phyloP scores from a whole-genome alignment of 2,329 filamentous ascomycete species.

The Xylogone sp. region DNA sequence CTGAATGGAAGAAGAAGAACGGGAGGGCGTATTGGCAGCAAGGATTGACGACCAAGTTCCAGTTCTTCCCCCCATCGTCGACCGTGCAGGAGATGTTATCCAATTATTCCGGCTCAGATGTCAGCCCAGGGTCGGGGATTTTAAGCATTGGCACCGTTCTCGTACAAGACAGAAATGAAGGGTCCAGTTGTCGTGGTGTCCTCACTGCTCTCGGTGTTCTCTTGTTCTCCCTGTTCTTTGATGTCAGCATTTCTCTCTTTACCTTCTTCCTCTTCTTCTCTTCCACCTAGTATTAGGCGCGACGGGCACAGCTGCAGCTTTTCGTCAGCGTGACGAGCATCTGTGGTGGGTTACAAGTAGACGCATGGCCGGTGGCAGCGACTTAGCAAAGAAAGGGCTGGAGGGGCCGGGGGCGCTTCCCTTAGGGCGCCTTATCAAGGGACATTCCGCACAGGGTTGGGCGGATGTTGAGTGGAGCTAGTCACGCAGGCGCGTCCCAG shows the following conservation, averaged over 20 bases:
- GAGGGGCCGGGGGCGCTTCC: neutral
- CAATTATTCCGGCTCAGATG: neutral
- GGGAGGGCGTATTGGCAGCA: neutral
- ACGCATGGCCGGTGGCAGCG: neutral
- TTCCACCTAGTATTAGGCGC: too few relatives aligned
- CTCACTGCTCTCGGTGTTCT: too few relatives aligned
- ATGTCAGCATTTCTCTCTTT: too few relatives aligned
- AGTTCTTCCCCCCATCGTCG: neutral
- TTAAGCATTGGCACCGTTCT: neutral
- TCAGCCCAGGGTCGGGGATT: neutral
- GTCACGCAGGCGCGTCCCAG: too few relatives aligned
- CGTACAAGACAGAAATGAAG: too few relatives aligned
- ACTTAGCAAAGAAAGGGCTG: neutral
- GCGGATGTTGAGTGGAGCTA: too few relatives aligned
- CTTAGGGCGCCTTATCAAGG: too few relatives aligned
- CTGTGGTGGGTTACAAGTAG: neutral
- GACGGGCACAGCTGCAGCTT: neutral
- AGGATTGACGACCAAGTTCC: neutral
- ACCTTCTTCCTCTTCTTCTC: too few relatives aligned
- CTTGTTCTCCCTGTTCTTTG: too few relatives aligned
- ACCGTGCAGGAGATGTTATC: neutral
- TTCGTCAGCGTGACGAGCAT: neutral
- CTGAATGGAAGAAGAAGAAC: neutral
- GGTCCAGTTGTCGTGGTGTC: too few relatives aligned
- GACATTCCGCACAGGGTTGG: too few relatives aligned